These are phyloP conservation scores for Floccularia luteovirens DNA, from an alignment of 768 basidiomycete genomes.

Conservation along the genomic window DNA sequence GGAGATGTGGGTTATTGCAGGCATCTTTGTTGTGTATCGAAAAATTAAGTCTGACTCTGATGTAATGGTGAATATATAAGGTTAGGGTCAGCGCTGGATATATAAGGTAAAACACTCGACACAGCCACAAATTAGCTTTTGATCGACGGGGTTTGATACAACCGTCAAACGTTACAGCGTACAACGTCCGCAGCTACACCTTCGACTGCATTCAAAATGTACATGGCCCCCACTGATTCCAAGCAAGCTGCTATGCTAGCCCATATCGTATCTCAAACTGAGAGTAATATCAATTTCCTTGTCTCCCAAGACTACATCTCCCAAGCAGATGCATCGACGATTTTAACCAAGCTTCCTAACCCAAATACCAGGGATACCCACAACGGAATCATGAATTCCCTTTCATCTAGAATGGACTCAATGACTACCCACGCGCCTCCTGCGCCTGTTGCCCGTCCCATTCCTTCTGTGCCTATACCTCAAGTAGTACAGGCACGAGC, in stretches of 20 bases:
- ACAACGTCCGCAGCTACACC: neutral
- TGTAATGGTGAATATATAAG: slow-evolving; percentile 33
- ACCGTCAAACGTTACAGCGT: neutral
- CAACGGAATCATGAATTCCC: slow-evolving; percentile 10
- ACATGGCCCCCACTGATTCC: slow-evolving; percentile 25
- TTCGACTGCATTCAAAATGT: neutral
- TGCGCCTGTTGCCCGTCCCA: slow-evolving; percentile 9
- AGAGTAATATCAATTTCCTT: slow-evolving; percentile 51
- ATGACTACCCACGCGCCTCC: slow-evolving; percentile 7
- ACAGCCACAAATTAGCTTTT: neutral
- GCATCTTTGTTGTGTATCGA: slow-evolving; percentile 20
- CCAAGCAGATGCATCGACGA: slow-evolving; percentile 35
- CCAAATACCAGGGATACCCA: slow-evolving; percentile 5
- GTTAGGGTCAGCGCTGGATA: too few species aligned
- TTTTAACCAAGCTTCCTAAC: slow-evolving; percentile 42
- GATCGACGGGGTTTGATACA: neutral
- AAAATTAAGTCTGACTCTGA: neutral
- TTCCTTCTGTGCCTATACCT: slow-evolving; percentile 11
- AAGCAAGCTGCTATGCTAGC: slow-evolving; percentile 41
- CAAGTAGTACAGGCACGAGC: slow-evolving; percentile 37
- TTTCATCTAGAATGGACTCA: slow-evolving; percentile 12
- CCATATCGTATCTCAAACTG: slow-evolving; percentile 51
- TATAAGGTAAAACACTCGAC: too few species aligned
- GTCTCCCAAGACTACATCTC: slow-evolving; percentile 47
- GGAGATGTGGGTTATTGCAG: slow-evolving; percentile 26